Conservation (phyloP, 1,139 yeast species). For the Protomyces gravidus region DNA sequence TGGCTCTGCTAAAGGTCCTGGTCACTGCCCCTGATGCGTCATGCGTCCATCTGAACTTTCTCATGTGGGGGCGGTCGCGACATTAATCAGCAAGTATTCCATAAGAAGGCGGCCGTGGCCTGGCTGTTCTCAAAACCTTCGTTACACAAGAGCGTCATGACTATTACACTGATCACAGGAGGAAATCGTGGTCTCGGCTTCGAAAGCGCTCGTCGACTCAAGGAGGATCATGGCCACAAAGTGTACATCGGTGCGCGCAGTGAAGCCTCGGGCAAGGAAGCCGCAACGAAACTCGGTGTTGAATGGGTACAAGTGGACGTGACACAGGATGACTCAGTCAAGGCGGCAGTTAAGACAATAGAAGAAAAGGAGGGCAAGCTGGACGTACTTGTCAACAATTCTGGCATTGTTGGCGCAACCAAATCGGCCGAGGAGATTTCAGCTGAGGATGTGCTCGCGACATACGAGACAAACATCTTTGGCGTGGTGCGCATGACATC, state of each 20-base stretch:
- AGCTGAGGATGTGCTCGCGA: neutral
- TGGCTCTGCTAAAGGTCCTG: no score
- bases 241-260: neutral
- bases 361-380: conserved; percentile 32
- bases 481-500: neutral
- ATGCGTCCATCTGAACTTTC: no score
- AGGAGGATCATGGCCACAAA: neutral
- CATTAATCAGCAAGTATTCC: no score
- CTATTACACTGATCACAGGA: neutral
- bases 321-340: conserved; percentile 30
- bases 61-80: no score
- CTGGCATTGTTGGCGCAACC: conserved; percentile 32
- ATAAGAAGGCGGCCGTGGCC: no score
- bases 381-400: conserved; percentile 33
- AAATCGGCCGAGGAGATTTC: neutral
- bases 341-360: conserved; percentile 26
- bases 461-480: neutral
- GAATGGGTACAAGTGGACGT: conserved; percentile 31
- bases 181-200: neutral
- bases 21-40: no score
- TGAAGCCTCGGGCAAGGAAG: neutral
- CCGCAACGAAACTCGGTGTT: neutral
- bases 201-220: neutral
- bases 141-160: no score
- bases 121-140: no score